Conservation (phyloP, 2,329 filamentous ascomycete genomes). For the Diaporthe sp. region DNA sequence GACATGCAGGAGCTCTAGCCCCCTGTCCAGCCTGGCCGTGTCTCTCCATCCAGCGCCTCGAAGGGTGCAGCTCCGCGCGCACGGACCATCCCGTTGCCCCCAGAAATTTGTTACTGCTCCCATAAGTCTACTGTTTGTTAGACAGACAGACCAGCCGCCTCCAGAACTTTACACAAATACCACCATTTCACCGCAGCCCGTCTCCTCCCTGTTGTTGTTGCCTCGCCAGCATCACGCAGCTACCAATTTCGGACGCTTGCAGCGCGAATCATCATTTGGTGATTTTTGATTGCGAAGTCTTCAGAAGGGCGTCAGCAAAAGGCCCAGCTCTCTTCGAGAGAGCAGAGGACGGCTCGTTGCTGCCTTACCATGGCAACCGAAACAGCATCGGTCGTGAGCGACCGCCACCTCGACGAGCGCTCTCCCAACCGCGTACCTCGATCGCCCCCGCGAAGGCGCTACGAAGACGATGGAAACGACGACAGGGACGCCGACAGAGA, state of each 20-base stretch:
- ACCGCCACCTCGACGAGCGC: slow-evolving; percentile 43
- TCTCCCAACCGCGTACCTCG: slow-evolving; percentile 47
- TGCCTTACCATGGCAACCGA: slow-evolving; percentile 38
- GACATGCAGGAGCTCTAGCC: slow-evolving; percentile 29
- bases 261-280: not conserved
- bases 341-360: slow-evolving; percentile 8
- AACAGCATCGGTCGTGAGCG: slow-evolving; percentile 40
- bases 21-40: slow-evolving; percentile 26
- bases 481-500: slow-evolving; percentile 48
- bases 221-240: not conserved
- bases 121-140: not conserved
- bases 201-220: not conserved
- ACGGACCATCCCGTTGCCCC: slow-evolving; percentile 16
- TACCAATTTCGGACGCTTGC: not conserved
- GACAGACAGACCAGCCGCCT: not conserved
- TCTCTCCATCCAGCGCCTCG: not conserved
- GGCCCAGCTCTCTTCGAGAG: not conserved
- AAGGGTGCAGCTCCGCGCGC: not conserved
- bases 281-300: not conserved
- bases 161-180: not conserved
- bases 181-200: not conserved
- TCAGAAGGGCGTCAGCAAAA: not conserved
- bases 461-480: slow-evolving; percentile 43
- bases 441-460: slow-evolving; percentile 48
- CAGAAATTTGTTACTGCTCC: slow-evolving; percentile 28